Evolutionary conservation across 83 land plant species (phyloP).

Genomic region (Isoetes engelmannii): DNA sequence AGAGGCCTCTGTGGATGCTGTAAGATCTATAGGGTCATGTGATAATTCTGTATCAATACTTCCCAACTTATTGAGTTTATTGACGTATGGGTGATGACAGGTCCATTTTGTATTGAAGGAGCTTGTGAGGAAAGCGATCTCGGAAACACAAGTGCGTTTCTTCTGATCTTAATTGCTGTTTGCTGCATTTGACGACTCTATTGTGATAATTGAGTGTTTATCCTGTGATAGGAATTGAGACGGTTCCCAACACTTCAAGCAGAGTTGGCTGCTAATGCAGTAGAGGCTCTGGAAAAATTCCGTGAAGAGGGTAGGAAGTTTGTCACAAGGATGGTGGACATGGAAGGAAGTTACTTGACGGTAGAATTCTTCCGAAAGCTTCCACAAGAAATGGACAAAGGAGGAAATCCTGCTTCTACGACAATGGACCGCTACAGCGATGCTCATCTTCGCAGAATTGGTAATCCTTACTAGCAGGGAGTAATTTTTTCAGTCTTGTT

Average conservation of each 20-base stretch:
- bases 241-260: conserved; percentile 73
- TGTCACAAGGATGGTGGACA: conserved; percentile 64
- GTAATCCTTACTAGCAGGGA: conserved; percentile 22
- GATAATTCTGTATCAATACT: neutral
- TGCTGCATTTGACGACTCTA: neutral
- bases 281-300: conserved; percentile 64
- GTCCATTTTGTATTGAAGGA: conserved; percentile 82
- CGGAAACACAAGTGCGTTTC: conserved; percentile 56
- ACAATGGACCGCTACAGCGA: conserved; percentile 61
- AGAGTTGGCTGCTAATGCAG: conserved; percentile 82
- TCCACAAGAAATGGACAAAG: conserved; percentile 59
- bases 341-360: conserved; percentile 83
- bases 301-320: conserved; percentile 82
- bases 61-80: neutral
- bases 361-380: conserved; percentile 88
- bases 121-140: conserved; percentile 69
- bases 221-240: conserved; percentile 52
- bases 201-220: neutral
- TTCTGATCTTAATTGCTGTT: neutral
- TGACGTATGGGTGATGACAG: conserved; percentile 23
- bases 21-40: conserved; percentile 20
- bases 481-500: neutral
- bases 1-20: conserved; percentile 90
- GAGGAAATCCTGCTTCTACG: conserved; percentile 44
- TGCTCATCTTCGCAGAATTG: conserved; percentile 63